Percentiles rank a stretch among this genome's conserved stretches.
Conservation (phyloP, 2,329 filamentous ascomycete species). For the Chalaropsis ovoidea region DNA sequence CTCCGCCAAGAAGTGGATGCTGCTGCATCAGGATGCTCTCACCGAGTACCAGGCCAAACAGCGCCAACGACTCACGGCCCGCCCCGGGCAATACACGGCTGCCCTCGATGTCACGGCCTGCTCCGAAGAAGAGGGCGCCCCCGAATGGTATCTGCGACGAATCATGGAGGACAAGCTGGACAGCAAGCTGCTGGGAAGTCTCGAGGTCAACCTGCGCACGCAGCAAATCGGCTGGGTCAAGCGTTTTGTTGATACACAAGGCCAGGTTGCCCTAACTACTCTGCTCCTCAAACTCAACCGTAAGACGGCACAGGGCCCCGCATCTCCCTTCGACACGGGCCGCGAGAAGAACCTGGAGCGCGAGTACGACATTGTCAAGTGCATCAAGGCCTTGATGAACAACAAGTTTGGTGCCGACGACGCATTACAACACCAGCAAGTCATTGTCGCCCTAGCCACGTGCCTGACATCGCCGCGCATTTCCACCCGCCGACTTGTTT, state of each 20-base stretch:
- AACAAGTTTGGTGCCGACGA: slow-evolving; percentile 98
- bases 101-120: slow-evolving; percentile 61
- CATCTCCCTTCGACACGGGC: slow-evolving; percentile 46
- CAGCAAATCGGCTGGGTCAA: slow-evolving; percentile 98
- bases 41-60: slow-evolving; percentile 92
- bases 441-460: slow-evolving; percentile 75
- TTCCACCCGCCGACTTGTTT: slow-evolving; percentile 87
- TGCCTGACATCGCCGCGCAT: slow-evolving; percentile 81
- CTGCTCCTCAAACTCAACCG: slow-evolving; percentile 89
- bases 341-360: slow-evolving; percentile 73
- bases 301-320: slow-evolving; percentile 64
- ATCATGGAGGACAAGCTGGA: slow-evolving; percentile 94
- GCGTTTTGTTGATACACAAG: slow-evolving; percentile 92
- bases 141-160: slow-evolving; percentile 95
- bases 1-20: slow-evolving; percentile 90
- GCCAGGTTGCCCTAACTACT: slow-evolving; percentile 90
- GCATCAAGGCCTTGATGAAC: slow-evolving; percentile 95
- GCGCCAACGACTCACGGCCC: slow-evolving; percentile 67
- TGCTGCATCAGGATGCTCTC: slow-evolving; percentile 89
- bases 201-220: slow-evolving; percentile 88
- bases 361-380: slow-evolving; percentile 97
- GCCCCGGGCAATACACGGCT: slow-evolving; percentile 55
- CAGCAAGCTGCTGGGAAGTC: slow-evolving; percentile 78
- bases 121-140: slow-evolving; percentile 88
- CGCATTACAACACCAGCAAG: slow-evolving; percentile 78